Evolutionary conservation across 2,329 filamentous ascomycete genomes (phyloP).

Genomic region (Hypoxylon sp.): DNA sequence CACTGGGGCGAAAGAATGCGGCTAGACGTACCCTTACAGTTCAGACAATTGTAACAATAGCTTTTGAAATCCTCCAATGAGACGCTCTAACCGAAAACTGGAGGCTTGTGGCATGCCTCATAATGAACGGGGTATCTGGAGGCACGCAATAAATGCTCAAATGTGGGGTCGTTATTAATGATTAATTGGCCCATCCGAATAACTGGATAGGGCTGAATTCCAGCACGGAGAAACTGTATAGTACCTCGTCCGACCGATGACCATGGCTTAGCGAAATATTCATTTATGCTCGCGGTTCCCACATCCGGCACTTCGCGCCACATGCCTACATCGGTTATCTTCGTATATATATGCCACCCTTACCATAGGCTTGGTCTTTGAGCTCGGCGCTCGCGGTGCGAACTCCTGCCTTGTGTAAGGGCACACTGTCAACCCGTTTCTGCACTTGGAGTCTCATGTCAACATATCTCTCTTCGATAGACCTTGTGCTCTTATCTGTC

Average conservation of each 20-base stretch:
- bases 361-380: slow-evolving; percentile 65
- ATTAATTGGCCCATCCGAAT: slow-evolving; percentile 7
- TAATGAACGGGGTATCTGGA: neutral
- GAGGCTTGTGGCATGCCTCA: neutral
- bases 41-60: neutral
- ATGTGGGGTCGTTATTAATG: slow-evolving; percentile 15
- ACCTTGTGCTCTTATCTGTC: slow-evolving; percentile 59
- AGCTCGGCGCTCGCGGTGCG: slow-evolving; percentile 64
- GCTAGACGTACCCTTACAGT: neutral
- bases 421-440: slow-evolving; percentile 69
- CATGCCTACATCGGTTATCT: slow-evolving; percentile 47
- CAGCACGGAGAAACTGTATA: neutral
- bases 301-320: neutral
- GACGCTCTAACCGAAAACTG: neutral
- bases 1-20: neutral
- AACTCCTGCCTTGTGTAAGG: slow-evolving; percentile 71
- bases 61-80: neutral
- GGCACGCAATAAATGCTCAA: neutral
- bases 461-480: slow-evolving; percentile 62
- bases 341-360: slow-evolving; percentile 65
- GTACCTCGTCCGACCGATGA: neutral
- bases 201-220: neutral
- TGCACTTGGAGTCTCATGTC: slow-evolving; percentile 66
- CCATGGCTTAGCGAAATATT: neutral
- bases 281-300: neutral